Evolutionary conservation across 1,284 basidiomycete species (phyloP), one percentile per base, ranked within the genome.

Genomic region (Gymnopus androsaceus): DNA sequence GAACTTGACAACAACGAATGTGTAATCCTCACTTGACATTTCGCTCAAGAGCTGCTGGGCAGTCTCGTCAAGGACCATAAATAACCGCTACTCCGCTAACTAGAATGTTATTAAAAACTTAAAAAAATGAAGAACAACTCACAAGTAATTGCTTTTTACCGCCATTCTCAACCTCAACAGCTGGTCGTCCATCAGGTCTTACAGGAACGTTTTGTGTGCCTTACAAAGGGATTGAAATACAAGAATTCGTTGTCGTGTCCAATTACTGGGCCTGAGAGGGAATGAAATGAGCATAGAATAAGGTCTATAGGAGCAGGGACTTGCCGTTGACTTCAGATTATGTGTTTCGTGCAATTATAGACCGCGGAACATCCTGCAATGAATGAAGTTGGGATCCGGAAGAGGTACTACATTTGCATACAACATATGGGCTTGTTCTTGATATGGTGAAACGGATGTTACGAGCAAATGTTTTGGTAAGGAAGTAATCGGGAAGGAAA

Each of bases 31-130:
- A 95, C 90, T 92, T 95, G 76, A 98, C 87, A 64, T 87, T 87
- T 95, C 95, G 76, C 93, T 94, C 36, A 98, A 78, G 75, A 87
- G 98, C 59, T 90, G 86, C 67, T 96, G 87, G 5, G 95, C 95
- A 50, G 95, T 99, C 69, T 96, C 93, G 72, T 87, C 84, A 52
- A 99, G 72, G 1, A 92, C 87, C 86, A 90, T 90, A 60, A 84
- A 96, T 59, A 84, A 98, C 70, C 85, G 76, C 80, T 91, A 95
- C 66, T 92, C 89, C 1, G 90, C 66, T 17, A 88, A 87, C 90
- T 91, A 59, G 21, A 52, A 45, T n/a, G 46, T 59, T 27, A 59
- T 27, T 1, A 37, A 27, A 6, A 6, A 37, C 1, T 6, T 25
- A 9, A 33, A 34, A n/a, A 9, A 3, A 58, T 21, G 53, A 8